Conservation (phyloP, 257 asterid species). For the Scutellaria minor region DNA sequence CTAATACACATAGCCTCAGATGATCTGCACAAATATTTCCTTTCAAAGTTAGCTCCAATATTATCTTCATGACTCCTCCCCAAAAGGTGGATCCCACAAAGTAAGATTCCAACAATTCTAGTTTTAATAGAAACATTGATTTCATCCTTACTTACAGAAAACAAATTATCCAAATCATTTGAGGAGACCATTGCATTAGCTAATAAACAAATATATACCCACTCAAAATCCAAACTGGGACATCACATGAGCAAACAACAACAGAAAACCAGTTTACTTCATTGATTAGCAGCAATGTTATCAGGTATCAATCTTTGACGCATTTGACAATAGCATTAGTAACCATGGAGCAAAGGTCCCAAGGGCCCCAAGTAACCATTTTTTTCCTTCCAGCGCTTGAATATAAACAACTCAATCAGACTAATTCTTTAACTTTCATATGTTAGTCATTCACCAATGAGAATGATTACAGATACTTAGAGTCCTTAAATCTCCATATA, state of each 20-base stretch:
- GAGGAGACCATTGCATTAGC: neutral
- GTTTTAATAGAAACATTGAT: neutral
- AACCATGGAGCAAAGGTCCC: constrained; percentile 10
- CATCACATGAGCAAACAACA: constrained; percentile 24
- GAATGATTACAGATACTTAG: neutral
- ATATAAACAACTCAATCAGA: neutral
- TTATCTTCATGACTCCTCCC: neutral
- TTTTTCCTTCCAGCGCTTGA: neutral
- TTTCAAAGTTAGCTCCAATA: neutral
- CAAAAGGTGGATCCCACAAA: neutral
- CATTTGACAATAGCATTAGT: neutral
- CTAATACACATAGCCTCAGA: neutral
- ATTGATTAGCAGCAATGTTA: neutral
- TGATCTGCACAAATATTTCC: no score
- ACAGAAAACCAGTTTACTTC: neutral
- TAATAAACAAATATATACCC: neutral
- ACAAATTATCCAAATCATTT: neutral
- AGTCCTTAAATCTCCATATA: constrained; percentile 13
- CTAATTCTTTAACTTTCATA: constrained; percentile 13
- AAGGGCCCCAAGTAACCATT: neutral
- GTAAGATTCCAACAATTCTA: neutral
- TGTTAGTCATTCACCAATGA: neutral
- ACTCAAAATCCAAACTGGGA: neutral
- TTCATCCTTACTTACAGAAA: neutral
- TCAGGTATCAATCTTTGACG: neutral